Conservation (phyloP, 1,284 basidiomycete genomes). For the Trichosporon coremiiforme region DNA sequence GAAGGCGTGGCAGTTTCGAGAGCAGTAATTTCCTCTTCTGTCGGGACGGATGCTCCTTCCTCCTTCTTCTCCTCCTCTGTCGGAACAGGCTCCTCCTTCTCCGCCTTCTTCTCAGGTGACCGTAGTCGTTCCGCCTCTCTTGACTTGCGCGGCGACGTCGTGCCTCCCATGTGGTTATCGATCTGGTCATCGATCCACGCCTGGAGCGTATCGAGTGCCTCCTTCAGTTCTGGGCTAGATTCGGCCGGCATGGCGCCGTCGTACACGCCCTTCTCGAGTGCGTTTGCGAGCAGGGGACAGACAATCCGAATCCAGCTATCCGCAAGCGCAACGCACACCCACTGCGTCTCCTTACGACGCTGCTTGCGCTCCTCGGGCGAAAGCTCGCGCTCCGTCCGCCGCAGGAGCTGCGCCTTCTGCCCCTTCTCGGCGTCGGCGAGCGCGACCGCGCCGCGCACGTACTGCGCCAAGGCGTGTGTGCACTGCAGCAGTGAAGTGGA, state of each 20-base stretch:
- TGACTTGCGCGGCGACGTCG: conserved; percentile 3
- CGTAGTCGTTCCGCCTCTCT: not conserved
- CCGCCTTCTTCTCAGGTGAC: not conserved
- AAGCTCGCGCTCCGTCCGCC: conserved; percentile 42
- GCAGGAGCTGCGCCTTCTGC: conserved; percentile 34
- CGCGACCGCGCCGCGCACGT: conserved; percentile 53
- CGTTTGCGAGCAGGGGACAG: conserved; percentile 68
- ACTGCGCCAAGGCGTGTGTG: conserved; percentile 58
- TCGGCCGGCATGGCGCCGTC: conserved; percentile 44
- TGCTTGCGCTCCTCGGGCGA: conserved; percentile 41
- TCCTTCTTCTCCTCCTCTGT: not conserved
- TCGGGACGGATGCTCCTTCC: not conserved
- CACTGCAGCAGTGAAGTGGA: conserved; percentile 59
- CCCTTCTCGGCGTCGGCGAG: conserved; percentile 21
- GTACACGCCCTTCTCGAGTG: conserved; percentile 73
- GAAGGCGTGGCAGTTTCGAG: not conserved
- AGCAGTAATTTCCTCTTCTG: not conserved
- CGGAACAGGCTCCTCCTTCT: not conserved
- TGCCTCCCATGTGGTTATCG: conserved; percentile 8
- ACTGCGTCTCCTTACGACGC: conserved; percentile 56
- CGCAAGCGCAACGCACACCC: conserved; percentile 62
- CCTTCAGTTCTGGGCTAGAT: conserved; percentile 25
- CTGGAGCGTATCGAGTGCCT: conserved; percentile 30
- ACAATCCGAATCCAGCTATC: conserved; percentile 61
- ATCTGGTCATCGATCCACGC: conserved; percentile 37